These are phyloP conservation scores for Gracilariopsis chorda DNA, from an alignment of 23 red algal species.

Conservation along the genomic window DNA sequence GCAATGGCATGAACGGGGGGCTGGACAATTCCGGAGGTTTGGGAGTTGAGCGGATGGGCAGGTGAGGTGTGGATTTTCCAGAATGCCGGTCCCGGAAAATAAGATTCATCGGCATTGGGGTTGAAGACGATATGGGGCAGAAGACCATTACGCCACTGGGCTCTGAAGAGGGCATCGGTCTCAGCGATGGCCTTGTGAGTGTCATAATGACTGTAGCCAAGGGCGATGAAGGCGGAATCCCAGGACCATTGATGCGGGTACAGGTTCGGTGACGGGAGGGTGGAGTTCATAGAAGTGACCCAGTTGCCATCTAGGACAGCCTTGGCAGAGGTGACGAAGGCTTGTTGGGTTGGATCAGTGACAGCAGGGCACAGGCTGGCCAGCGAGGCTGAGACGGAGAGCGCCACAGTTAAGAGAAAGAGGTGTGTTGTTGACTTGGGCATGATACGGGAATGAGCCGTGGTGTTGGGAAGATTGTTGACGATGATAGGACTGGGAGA, in stretches of 20 bases:
- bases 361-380: background rate
- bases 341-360: background rate
- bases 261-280: constrained; percentile 41
- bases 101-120: constrained; percentile 46
- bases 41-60: background rate
- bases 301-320: constrained; percentile 36
- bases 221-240: constrained; percentile 63
- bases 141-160: constrained; percentile 55
- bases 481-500: background rate
- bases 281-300: constrained; percentile 49
- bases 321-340: constrained; percentile 6
- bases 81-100: constrained; percentile 64
- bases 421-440: background rate
- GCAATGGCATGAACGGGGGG: constrained; percentile 63
- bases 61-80: constrained; percentile 48
- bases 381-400: background rate
- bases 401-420: background rate
- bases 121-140: constrained; percentile 71
- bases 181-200: constrained; percentile 51
- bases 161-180: constrained; percentile 49
- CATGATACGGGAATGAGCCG: background rate
- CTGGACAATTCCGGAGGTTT: constrained; percentile 60
- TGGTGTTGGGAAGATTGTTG: background rate
- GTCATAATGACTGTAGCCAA: constrained; percentile 66
- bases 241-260: constrained; percentile 73